phyloP scores from a whole-genome alignment of 768 basidiomycete genomes.

The Collybia mongolica region DNA sequence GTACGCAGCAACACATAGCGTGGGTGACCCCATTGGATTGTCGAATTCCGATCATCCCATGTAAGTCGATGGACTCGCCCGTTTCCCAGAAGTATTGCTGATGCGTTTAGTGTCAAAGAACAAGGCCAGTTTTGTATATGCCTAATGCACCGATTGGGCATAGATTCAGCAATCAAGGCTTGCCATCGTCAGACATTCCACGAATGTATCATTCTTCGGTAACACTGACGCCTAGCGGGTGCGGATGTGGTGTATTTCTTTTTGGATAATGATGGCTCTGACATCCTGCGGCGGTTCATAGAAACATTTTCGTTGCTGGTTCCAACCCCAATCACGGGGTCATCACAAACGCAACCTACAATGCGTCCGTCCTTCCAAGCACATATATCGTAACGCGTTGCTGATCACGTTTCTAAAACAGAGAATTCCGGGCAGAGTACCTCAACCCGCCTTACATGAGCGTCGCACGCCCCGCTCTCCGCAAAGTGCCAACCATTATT shows the following conservation, averaged over 20 bases:
- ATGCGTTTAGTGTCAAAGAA: conserved; percentile 25
- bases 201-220: conserved; percentile 64
- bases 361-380: conserved; percentile 2
- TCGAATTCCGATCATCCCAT: conserved; percentile 26
- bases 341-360: background rate
- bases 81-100: background rate
- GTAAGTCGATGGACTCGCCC: conserved; percentile 12
- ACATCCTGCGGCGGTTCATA: background rate
- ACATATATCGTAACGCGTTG: conserved; percentile 17
- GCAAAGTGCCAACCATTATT: conserved; percentile 33
- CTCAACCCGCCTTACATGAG: conserved; percentile 42
- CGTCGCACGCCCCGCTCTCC: conserved; percentile 29
- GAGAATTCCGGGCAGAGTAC: conserved; percentile 42
- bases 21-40: conserved; percentile 18
- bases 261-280: background rate
- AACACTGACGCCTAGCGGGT: conserved; percentile 55
- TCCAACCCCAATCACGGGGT: conserved; percentile 41
- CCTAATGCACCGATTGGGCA: conserved; percentile 39
- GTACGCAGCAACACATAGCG: conserved; percentile 36
- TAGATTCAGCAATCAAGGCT: conserved; percentile 46
- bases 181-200: conserved; percentile 42
- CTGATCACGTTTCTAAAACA: conserved; percentile 11
- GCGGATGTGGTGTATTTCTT: conserved; percentile 28
- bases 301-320: conserved; percentile 32
- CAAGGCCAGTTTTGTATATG: conserved; percentile 49